Conservation (phyloP, 2,329 filamentous ascomycete genomes). For the Fusarium continuum region DNA sequence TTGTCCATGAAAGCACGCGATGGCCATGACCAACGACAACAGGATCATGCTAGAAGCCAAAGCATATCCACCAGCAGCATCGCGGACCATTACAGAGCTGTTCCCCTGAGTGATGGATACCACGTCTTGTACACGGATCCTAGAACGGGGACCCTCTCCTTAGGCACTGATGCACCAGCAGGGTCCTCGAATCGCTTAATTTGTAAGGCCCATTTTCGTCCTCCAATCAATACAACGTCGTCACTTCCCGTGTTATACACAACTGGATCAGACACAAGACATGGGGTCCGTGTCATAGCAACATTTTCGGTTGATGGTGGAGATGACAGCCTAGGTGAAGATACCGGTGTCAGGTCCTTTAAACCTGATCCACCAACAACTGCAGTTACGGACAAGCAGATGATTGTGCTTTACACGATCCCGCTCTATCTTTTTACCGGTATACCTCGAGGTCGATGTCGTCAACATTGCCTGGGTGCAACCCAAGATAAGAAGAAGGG, state of each 20-base stretch:
- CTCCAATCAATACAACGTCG: conserved; percentile 43
- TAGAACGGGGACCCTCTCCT: conserved; percentile 61
- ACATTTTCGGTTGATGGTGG: conserved; percentile 55
- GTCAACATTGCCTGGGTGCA: conserved; percentile 2
- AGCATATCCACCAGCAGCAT: conserved; percentile 53
- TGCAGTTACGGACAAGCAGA: conserved; percentile 44
- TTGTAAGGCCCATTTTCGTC: conserved; percentile 65
- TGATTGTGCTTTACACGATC: conserved; percentile 68
- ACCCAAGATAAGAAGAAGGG: conserved; percentile 7
- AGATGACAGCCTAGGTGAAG: conserved; percentile 11
- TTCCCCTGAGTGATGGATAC: conserved; percentile 71
- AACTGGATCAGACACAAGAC: conserved; percentile 63
- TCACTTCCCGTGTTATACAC: conserved; percentile 61
- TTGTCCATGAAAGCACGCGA: conserved; percentile 23
- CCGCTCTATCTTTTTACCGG: conserved; percentile 64
- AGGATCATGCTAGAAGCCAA: conserved; percentile 16
- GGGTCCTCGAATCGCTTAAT: conserved; percentile 61
- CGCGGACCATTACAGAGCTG: conserved; percentile 69
- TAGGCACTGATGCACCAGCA: conserved; percentile 69
- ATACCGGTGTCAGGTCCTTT: not conserved
- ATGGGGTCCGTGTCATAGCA: conserved; percentile 67
- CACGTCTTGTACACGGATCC: conserved; percentile 74
- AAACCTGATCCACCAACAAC: conserved; percentile 1
- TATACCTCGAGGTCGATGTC: conserved; percentile 32
- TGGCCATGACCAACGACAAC: conserved; percentile 23